Conservation (phyloP, 345 rosid species). For the Eucalyptus tenuipes region DNA sequence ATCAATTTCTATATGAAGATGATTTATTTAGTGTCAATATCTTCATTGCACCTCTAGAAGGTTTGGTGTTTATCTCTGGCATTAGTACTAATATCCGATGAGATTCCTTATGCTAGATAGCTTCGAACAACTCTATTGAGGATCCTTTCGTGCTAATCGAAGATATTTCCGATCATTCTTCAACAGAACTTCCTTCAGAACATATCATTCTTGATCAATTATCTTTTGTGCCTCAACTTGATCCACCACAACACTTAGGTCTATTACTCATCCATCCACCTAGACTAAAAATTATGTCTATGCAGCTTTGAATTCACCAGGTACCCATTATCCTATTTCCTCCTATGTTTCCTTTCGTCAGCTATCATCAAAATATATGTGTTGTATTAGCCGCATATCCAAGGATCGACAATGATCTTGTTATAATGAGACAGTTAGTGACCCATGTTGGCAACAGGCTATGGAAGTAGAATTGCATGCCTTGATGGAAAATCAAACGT, state of each 20-base stretch:
- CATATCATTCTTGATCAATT: not conserved
- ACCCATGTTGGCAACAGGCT: too few species aligned
- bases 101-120: not conserved
- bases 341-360: not conserved
- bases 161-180: not conserved
- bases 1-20: not conserved
- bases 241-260: not conserved
- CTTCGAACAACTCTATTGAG: not conserved
- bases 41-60: not conserved
- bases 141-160: not conserved
- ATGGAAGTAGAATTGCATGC: too few species aligned
- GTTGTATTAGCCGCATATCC: not conserved
- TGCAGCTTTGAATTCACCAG: not conserved
- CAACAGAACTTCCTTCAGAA: not conserved
- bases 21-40: not conserved
- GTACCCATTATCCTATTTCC: not conserved
- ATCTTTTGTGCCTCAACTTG: not conserved
- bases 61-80: not conserved
- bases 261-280: not conserved
- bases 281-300: too few species aligned
- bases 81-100: too few species aligned
- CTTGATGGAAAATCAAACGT: too few species aligned
- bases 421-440: too few species aligned
- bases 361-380: not conserved
- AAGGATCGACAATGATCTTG: too few species aligned